Conservation (phyloP, 2,329 filamentous ascomycete species). For the Xylaria sp. region DNA sequence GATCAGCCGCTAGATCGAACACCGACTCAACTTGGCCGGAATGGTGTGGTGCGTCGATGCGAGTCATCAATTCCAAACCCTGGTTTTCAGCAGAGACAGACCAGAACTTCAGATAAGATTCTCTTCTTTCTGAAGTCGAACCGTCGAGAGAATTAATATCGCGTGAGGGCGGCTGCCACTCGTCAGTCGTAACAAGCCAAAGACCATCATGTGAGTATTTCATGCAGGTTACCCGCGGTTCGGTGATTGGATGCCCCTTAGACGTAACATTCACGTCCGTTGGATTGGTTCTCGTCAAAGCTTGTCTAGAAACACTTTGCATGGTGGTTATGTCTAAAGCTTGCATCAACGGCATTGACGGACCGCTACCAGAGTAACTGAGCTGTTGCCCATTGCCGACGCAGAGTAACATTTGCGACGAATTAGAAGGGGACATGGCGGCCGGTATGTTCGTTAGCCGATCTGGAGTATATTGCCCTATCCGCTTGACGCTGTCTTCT, state of each 20-base stretch:
- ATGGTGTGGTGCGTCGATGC: conserved; percentile 84
- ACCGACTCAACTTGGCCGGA: conserved; percentile 66
- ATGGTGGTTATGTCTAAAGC: conserved; percentile 85
- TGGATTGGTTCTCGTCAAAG: conserved; percentile 85
- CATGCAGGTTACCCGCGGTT: conserved; percentile 81
- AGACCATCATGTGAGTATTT: conserved; percentile 81
- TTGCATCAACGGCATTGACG: conserved; percentile 73
- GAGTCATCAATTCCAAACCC: conserved; percentile 78
- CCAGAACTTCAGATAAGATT: conserved; percentile 94
- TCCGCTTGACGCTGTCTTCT: conserved; percentile 63
- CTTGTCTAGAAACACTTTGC: conserved; percentile 84
- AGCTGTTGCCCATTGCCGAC: conserved; percentile 71
- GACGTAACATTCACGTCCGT: conserved; percentile 82
- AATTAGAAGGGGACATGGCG: conserved; percentile 68
- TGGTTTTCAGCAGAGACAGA: conserved; percentile 66
- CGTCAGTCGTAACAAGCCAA: conserved; percentile 92
- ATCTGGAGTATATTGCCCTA: conserved; percentile 59
- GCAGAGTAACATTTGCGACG: conserved; percentile 73
- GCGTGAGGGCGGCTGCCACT: conserved; percentile 79
- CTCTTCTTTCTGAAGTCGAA: conserved; percentile 63
- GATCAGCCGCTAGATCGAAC: conserved; percentile 78
- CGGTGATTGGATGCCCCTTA: conserved; percentile 74
- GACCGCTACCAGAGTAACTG: conserved; percentile 60
- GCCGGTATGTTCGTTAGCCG: conserved; percentile 64
- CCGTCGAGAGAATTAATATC: conserved; percentile 71